A percentile compares a stretch with the other conserved stretches of the same genome.
Conservation (phyloP, 1,284 basidiomycete species). For the Moesziomyces aphidis region DNA sequence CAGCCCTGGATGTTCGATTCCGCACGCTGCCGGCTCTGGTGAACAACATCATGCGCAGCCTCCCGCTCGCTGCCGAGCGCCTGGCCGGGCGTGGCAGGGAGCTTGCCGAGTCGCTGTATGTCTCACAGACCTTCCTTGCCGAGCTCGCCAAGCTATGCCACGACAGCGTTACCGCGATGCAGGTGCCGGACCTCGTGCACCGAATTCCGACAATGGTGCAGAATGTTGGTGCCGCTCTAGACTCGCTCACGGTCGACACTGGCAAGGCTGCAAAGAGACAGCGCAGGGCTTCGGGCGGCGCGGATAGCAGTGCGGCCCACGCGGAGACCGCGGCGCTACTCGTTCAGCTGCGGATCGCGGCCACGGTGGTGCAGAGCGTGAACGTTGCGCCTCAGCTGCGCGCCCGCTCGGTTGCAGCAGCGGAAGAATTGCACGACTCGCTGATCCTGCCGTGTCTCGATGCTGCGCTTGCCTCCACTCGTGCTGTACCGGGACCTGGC, state of each 20-base stretch:
- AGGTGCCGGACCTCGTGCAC: slow-evolving; percentile 31
- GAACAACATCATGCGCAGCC: slow-evolving; percentile 14
- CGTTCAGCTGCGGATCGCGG: slow-evolving; percentile 25
- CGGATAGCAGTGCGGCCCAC: slow-evolving; percentile 3
- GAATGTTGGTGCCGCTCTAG: slow-evolving; percentile 1
- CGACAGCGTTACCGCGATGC: slow-evolving; percentile 37
- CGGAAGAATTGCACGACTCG: slow-evolving; percentile 28
- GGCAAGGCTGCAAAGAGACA: slow-evolving; percentile 23
- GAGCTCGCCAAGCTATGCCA: slow-evolving; percentile 33
- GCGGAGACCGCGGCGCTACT: slow-evolving; percentile 3
- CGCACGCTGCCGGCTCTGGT: slow-evolving; percentile 32
- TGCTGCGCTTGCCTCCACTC: slow-evolving; percentile 4
- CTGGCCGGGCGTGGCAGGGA: background rate
- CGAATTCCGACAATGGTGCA: slow-evolving; percentile 9
- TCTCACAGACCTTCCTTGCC: slow-evolving; percentile 34
- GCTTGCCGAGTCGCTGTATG: background rate
- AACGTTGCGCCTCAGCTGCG: slow-evolving; percentile 28
- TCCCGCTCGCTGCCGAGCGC: slow-evolving; percentile 13
- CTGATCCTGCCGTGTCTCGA: slow-evolving; percentile 38
- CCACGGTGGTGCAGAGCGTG: slow-evolving; percentile 34
- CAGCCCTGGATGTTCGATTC: slow-evolving; percentile 23
- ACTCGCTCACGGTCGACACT: background rate
- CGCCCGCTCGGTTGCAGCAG: slow-evolving; percentile 29
- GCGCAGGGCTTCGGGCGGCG: slow-evolving; percentile 9
- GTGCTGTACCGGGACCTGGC: background rate